A percentile compares a stretch with the other conserved stretches of the same genome.
Conservation (phyloP, 2,329 filamentous ascomycete species). For the Penicillium crustosum region DNA sequence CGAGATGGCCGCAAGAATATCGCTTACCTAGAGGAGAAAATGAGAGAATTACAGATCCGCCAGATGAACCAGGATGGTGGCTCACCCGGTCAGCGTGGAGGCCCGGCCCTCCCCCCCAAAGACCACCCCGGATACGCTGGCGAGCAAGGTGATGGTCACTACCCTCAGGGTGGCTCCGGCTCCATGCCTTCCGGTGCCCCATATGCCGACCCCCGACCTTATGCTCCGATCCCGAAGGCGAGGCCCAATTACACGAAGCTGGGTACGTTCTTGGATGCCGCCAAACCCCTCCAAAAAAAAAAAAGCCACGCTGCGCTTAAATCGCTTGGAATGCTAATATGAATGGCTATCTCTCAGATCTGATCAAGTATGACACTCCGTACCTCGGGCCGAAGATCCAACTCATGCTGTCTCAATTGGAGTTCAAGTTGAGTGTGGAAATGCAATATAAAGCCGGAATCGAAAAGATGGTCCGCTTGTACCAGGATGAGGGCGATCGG, state of each 20-base stretch:
- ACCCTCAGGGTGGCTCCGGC: constrained; percentile 63
- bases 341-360: constrained; percentile 58
- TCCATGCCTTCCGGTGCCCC: constrained; percentile 80
- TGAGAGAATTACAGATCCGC: constrained; percentile 83
- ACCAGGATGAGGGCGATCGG: constrained; percentile 94
- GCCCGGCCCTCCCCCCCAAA: constrained; percentile 67
- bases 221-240: constrained; percentile 66
- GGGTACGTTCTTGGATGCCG: constrained; percentile 57
- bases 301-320: background rate
- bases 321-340: constrained; percentile 24
- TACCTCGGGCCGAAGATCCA: constrained; percentile 96
- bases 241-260: constrained; percentile 94
- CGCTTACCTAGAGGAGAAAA: constrained; percentile 90
- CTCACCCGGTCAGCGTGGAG: constrained; percentile 51
- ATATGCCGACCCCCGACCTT: constrained; percentile 71
- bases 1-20: constrained; percentile 91
- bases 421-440: constrained; percentile 98
- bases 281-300: background rate
- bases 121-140: constrained; percentile 57
- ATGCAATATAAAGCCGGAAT: constrained; percentile 99
- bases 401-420: constrained; percentile 96
- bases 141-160: constrained; percentile 56
- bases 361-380: constrained; percentile 97
- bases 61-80: constrained; percentile 59
- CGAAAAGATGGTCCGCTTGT: constrained; percentile 98